Evolutionary conservation across 2,329 filamentous ascomycete species (phyloP).

Genomic region (Paraphaeosphaeria sporulosa): DNA sequence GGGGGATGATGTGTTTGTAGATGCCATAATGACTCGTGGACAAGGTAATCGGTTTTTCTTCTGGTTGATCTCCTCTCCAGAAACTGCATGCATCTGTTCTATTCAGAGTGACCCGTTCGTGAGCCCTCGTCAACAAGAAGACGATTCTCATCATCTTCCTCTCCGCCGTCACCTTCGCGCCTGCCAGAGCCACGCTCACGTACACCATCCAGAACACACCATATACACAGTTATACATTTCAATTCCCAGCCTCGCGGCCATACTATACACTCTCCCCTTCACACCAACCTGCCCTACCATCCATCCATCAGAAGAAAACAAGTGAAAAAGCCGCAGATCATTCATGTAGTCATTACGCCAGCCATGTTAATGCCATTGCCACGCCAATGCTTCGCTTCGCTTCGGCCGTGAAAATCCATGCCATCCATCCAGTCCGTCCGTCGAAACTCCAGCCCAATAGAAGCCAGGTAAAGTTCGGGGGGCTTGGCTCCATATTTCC

Average conservation of each 20-base stretch:
- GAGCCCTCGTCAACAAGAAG: too few relatives aligned
- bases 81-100: too few relatives aligned
- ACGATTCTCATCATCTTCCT: too few relatives aligned
- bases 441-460: not conserved
- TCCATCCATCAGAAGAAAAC: not conserved
- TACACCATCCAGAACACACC: not conserved
- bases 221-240: conserved; percentile 1
- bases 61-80: too few relatives aligned
- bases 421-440: not conserved
- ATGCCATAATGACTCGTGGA: too few relatives aligned
- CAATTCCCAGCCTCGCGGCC: not conserved
- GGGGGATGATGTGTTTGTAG: too few relatives aligned
- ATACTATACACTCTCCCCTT: not conserved
- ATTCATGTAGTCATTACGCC: not conserved
- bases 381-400: not conserved
- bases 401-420: not conserved
- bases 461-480: not conserved
- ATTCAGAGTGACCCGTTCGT: too few relatives aligned
- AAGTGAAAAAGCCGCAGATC: not conserved
- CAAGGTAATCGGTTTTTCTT: too few relatives aligned
- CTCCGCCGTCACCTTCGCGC: too few relatives aligned
- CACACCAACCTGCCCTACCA: too few relatives aligned
- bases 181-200: too few relatives aligned
- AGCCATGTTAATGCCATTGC: not conserved
- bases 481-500: not conserved